These are phyloP conservation scores for Malassezia brasiliensis DNA, from an alignment of 1,284 basidiomycete genomes.

Conservation along the genomic window DNA sequence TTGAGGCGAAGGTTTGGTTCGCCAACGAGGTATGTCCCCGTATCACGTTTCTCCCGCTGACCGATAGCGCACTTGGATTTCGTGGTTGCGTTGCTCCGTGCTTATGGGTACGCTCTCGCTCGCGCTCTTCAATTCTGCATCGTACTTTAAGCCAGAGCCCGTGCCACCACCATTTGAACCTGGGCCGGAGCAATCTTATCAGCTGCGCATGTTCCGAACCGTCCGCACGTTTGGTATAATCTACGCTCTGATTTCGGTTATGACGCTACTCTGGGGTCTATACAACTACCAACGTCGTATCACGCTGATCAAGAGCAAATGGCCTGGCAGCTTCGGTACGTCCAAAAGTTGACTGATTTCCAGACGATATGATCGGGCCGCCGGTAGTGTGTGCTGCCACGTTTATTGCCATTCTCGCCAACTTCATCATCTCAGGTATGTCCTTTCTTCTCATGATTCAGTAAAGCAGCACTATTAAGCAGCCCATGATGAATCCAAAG, in stretches of 20 bases:
- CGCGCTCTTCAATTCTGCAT: slow-evolving; percentile 75
- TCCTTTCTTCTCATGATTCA: neutral
- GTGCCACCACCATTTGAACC: slow-evolving; percentile 3
- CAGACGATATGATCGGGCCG: slow-evolving; percentile 45
- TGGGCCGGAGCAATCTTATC: neutral
- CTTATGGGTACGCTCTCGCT: slow-evolving; percentile 75
- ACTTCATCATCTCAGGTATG: slow-evolving; percentile 36
- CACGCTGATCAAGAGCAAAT: slow-evolving; percentile 76
- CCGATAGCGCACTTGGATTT: slow-evolving; percentile 60
- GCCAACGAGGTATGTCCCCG: slow-evolving; percentile 49
- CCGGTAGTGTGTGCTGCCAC: slow-evolving; percentile 41
- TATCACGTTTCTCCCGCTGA: neutral
- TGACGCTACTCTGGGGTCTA: slow-evolving; percentile 64
- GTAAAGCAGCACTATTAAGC: slow-evolving; percentile 10
- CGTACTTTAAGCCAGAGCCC: slow-evolving; percentile 31
- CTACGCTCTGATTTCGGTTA: slow-evolving; percentile 62
- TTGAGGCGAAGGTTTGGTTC: slow-evolving; percentile 48
- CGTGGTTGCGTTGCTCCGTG: slow-evolving; percentile 77
- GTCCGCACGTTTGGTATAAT: slow-evolving; percentile 61
- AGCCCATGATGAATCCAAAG: too few relatives aligned
- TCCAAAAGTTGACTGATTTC: neutral
- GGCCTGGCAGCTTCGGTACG: slow-evolving; percentile 80
- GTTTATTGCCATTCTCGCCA: slow-evolving; percentile 43
- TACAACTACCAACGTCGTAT: slow-evolving; percentile 77
- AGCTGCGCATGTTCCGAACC: slow-evolving; percentile 4